Evolutionary conservation across 2,329 filamentous ascomycete species (phyloP).

Genomic region (Neopestalotiopsis clavispora): DNA sequence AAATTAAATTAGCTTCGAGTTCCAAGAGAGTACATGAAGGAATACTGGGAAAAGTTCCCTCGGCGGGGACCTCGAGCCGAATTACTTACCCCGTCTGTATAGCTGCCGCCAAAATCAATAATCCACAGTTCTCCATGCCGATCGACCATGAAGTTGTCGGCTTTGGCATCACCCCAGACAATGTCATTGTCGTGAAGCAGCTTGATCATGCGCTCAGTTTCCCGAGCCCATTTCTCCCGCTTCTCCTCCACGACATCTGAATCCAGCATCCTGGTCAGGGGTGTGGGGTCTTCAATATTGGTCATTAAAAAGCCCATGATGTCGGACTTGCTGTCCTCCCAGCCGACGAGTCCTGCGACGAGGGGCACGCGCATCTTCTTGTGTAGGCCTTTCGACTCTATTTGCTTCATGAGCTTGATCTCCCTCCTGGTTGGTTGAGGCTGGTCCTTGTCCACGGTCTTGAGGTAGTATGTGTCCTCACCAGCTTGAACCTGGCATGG

Average conservation of each 20-base stretch:
- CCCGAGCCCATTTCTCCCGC: constrained; percentile 17
- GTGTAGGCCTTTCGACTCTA: constrained; percentile 13
- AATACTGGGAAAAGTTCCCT: neutral
- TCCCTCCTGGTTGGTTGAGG: constrained; percentile 18
- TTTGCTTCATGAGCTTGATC: constrained; percentile 13
- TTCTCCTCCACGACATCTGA: constrained; percentile 19
- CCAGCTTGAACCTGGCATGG: constrained; percentile 13
- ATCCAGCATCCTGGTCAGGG: constrained; percentile 19
- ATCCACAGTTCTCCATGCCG: constrained; percentile 39
- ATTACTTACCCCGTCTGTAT: constrained; percentile 29
- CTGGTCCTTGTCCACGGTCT: constrained; percentile 14
- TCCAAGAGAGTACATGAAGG: too few relatives aligned
- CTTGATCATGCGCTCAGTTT: constrained; percentile 19
- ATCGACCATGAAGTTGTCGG: constrained; percentile 45
- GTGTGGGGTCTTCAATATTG: constrained; percentile 17
- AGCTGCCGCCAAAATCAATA: constrained; percentile 43
- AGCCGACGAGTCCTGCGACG: constrained; percentile 13
- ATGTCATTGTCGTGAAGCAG: constrained; percentile 38
- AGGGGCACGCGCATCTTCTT: constrained; percentile 14
- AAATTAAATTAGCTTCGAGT: neutral
- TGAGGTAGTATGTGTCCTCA: constrained; percentile 15
- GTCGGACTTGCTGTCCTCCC: constrained; percentile 9
- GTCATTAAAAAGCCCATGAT: constrained; percentile 19
- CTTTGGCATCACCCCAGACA: constrained; percentile 44
- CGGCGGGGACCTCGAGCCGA: neutral